Base-by-base conservation (phyloP, 345 rosid species). In the Eutrema japonicum region DNA sequence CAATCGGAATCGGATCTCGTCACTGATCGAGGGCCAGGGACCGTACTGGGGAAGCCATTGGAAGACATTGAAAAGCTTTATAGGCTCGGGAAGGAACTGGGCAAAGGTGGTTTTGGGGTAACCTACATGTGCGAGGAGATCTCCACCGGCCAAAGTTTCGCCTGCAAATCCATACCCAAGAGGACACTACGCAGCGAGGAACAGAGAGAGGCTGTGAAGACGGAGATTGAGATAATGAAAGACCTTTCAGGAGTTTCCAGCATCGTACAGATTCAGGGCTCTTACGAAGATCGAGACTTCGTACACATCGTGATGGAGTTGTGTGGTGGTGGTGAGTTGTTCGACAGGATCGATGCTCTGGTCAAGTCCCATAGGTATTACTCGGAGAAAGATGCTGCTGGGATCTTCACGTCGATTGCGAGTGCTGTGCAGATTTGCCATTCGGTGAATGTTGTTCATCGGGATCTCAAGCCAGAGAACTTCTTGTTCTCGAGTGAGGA, bases 391-490 rank as follows among this genome's bases (percentile, higher is more conserved):
- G 97, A 83, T 61, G 97, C 92, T 18, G 90, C 90, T 13, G 48
- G 62, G 26, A 78, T 91, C 48, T 77, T 81, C 50, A 62, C 81
- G 54, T 76, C 84, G 1, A 81, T 88, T n/a, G 83, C 85, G 64
- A 88, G 82, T 67, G 89, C 86, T 66, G 91, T 91, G 3, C 84
- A 85, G 33, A 80, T 82, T 64, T 88, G 88, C 64, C 96, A 90
- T 78, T 86, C 85, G 43, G 78, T 84, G 86, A 88, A 85, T 26
- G 90, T 90, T 26, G 30, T 90, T 79, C 93, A 90, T 65, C 83
- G 93, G 10, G 88, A 90, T 77, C 82, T 90, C 12, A 90, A 90
- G 80, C 96, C 96, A 0, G 93, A 90, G 86, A 90, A 90, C 68
- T 88, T 90, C 83, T 80, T 90, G 83, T 63, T 88, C 40, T 75